phyloP scores from a whole-genome alignment of 257 asterid genomes.

The Petunia axillaris region DNA sequence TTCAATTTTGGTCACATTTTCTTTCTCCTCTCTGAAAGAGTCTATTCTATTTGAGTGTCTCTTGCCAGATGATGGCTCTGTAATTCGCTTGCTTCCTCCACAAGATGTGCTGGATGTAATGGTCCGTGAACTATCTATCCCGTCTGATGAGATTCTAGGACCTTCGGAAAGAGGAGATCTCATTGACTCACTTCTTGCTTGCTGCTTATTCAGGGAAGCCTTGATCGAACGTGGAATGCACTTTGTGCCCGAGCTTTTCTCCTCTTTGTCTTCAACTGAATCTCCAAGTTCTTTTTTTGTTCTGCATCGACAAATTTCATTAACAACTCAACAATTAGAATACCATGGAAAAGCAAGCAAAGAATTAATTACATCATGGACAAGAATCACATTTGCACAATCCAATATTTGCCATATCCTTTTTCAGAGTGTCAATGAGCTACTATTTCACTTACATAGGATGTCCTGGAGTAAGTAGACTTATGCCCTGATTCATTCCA shows the following conservation, averaged over 20 bases:
- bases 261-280: slow-evolving; percentile 61
- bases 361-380: background rate
- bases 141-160: slow-evolving; percentile 85
- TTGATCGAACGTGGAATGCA: slow-evolving; percentile 87
- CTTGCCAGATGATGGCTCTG: slow-evolving; percentile 52
- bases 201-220: slow-evolving; percentile 74
- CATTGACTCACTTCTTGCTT: slow-evolving; percentile 77
- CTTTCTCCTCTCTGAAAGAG: slow-evolving; percentile 54
- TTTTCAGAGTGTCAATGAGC: background rate
- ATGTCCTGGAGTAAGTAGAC: background rate
- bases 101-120: slow-evolving; percentile 54
- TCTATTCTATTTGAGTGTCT: slow-evolving; percentile 43
- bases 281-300: slow-evolving; percentile 47
- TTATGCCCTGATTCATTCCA: background rate
- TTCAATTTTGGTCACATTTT: slow-evolving; percentile 76
- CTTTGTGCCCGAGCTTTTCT: slow-evolving; percentile 51
- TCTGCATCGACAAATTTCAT: slow-evolving; percentile 52
- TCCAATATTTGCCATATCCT: too few species aligned
- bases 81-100: slow-evolving; percentile 82
- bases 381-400: background rate
- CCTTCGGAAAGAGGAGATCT: slow-evolving; percentile 89
- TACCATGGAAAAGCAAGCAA: background rate
- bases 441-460: background rate
- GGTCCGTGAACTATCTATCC: slow-evolving; percentile 60
- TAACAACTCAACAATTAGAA: slow-evolving; percentile 22